Evolutionary conservation across 106 monocot species (phyloP), one percentile per base, ranked within the genome.

Genomic region (Hemerocallis citrina): DNA sequence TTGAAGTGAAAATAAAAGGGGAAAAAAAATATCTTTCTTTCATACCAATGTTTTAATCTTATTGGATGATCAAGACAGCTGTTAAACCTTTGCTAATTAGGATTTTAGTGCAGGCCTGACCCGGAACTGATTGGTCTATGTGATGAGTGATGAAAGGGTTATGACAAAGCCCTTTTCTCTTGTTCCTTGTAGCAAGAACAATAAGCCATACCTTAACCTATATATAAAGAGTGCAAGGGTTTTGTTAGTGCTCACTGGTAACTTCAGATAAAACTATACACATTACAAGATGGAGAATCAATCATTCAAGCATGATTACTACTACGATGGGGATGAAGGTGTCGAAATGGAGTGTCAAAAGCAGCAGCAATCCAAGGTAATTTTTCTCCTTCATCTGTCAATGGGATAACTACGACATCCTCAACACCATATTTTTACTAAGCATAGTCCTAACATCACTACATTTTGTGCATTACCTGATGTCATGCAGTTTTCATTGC

Each of bases 281-380:
- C 41, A 10, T 3, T 27, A 23, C 7, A 50, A 28, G 3, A 55
- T 55, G 55, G 55, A 55, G 29, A 32, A 55, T 24, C n/a, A 55
- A 15, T 33, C 32, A 15, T 55, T n/a, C 6, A 32, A 32, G n/a
- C 29, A 6, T n/a, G 29, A 32, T 55, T 55, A 55, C n/a, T 55
- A 52, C 28, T 29, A 29, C 12, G 55, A 55, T n/a, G 55, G 32
- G 32, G 32, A 32, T 55, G 55, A 55, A n/a, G 55, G 55, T 31
- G 32, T 55, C 23, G 55, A 55, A 6, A 31, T 32, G 12, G 30
- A 55, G 23, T 29, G 32, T 16, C 30, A 33, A 55, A 4, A 32
- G 29, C 55, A 32, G 29, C 55, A 55, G 55, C 30, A 55, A 55
- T 32, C 32, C 16, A 32, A 55, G 30, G 55, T 55, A 33, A n/a